Base-by-base conservation (phyloP, 768 basidiomycete genomes). In the Lactarius deliciosus region DNA sequence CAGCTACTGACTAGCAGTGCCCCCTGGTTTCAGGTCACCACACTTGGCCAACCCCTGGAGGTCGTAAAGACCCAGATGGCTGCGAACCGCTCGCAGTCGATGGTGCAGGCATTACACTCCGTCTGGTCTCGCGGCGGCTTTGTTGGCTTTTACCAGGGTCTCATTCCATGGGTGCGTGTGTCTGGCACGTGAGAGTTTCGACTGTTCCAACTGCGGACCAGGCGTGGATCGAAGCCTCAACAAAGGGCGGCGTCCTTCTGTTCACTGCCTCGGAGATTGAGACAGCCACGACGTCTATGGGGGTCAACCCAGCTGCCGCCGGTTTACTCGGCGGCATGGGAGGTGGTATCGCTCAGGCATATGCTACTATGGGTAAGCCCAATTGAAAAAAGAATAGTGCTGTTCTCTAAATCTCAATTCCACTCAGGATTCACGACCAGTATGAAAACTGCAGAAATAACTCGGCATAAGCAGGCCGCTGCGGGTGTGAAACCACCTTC, bases 11-110 rank as follows among this genome's bases (percentile, higher is more conserved):
- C 50, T 47, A 32, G 40, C 16, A 34, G 4, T 36, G 3, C n/a
- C 13, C 41, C 25, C 57, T 61, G 57, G 61, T 32, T 66, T 25
- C 74, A 98, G 90, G 97, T 99, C 71, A 98, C 97, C 64, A 98
- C 96, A 10, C 85, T 99, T 36, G 97, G 97, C 43, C 97, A 99
- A 81, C 97, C 97, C 25, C 81, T 99, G 65, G 97, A 99, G 80
- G 97, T 98, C 40, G 79, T 98, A 71, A 99, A 99, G 80, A 99
- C 97, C 20, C 97, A 99, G 76, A 98, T 99, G 97, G 97, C 97
- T 65, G 94, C 95, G 68, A 96, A 96, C 81, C 88, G 97, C 68
- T 86, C 85, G 11, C 95, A 99, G 76, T 82, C 90, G 15, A 97
- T 99, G 94, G 72, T 82, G 67, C 86, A 93, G 75, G 96, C 97